phyloP scores from a whole-genome alignment of 805 yeast species.

The Cyberlindnera mrakii region DNA sequence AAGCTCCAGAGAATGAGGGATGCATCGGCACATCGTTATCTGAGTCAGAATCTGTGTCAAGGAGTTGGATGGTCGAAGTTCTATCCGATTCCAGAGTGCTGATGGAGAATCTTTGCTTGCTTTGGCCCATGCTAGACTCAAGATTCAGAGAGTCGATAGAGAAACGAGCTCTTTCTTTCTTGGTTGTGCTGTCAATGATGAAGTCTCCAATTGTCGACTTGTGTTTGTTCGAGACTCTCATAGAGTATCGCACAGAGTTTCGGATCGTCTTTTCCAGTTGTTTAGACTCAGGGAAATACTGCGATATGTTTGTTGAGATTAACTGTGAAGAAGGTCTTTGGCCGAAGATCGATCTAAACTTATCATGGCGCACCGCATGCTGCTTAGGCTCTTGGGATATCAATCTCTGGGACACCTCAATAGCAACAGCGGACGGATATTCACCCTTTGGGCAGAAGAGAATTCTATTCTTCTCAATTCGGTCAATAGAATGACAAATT shows the following conservation, averaged over 20 bases:
- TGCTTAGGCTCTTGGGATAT: slow-evolving; percentile 20
- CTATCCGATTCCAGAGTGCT: slow-evolving; percentile 18
- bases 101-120: slow-evolving; percentile 22
- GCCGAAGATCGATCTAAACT: slow-evolving; percentile 50
- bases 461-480: slow-evolving; percentile 61
- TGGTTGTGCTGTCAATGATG: slow-evolving; percentile 46
- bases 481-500: slow-evolving; percentile 69
- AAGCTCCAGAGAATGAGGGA: slow-evolving; percentile 36
- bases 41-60: slow-evolving; percentile 20
- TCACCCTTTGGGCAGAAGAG: slow-evolving; percentile 62
- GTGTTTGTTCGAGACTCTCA: slow-evolving; percentile 41
- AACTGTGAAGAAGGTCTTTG: slow-evolving; percentile 93
- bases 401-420: slow-evolving; percentile 45
- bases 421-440: slow-evolving; percentile 55
- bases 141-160: slow-evolving; percentile 24
- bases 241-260: slow-evolving; percentile 77
- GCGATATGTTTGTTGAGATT: slow-evolving; percentile 82
- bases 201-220: slow-evolving; percentile 60
- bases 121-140: slow-evolving; percentile 26
- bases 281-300: slow-evolving; percentile 84
- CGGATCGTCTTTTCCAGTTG: slow-evolving; percentile 73
- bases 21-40: slow-evolving; percentile 4
- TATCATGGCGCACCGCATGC: slow-evolving; percentile 2
- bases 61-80: slow-evolving; percentile 23
- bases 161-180: slow-evolving; percentile 45